phyloP scores from a whole-genome alignment of 345 rosid genomes.

The Erucastrum elatum region DNA sequence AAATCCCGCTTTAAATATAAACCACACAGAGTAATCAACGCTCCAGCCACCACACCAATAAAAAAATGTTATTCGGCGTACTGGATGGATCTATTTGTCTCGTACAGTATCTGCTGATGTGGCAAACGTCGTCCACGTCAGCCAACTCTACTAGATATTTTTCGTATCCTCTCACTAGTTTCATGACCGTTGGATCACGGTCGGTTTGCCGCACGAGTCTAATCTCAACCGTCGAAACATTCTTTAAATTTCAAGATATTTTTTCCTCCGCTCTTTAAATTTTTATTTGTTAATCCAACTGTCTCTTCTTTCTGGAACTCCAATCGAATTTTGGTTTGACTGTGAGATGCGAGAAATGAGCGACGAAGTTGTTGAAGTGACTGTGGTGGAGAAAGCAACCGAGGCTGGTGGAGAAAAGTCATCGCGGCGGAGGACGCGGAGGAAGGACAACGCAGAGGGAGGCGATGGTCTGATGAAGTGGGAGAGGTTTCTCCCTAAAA shows the following conservation, averaged over 20 bases:
- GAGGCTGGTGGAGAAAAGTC: constrained; percentile 28
- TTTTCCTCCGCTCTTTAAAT: neutral
- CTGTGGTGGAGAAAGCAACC: constrained; percentile 20
- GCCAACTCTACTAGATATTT: constrained; percentile 48
- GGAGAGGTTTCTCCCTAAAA: constrained; percentile 71
- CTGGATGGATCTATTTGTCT: constrained; percentile 21
- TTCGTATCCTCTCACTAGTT: neutral
- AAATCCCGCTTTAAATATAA: constrained; percentile 27
- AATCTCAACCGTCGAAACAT: constrained; percentile 40
- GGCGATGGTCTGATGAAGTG: constrained; percentile 52
- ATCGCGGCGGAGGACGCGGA: constrained; percentile 30
- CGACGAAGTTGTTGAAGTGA: constrained; percentile 41
- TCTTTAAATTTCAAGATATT: constrained; percentile 42
- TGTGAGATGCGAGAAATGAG: constrained; percentile 48
- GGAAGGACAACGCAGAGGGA: constrained; percentile 22
- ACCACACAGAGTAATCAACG: constrained; percentile 27
- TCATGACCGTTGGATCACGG: constrained; percentile 38
- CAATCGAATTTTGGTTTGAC: constrained; percentile 4
- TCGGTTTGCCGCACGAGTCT: neutral
- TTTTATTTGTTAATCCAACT: neutral
- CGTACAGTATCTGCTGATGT: constrained; percentile 42
- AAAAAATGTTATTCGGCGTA: constrained; percentile 19
- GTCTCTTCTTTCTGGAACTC: neutral
- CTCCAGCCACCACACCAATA: constrained; percentile 22
- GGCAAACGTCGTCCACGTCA: constrained; percentile 51